Conservation (phyloP, 2,329 filamentous ascomycete species). For the Fulvia fulva region DNA sequence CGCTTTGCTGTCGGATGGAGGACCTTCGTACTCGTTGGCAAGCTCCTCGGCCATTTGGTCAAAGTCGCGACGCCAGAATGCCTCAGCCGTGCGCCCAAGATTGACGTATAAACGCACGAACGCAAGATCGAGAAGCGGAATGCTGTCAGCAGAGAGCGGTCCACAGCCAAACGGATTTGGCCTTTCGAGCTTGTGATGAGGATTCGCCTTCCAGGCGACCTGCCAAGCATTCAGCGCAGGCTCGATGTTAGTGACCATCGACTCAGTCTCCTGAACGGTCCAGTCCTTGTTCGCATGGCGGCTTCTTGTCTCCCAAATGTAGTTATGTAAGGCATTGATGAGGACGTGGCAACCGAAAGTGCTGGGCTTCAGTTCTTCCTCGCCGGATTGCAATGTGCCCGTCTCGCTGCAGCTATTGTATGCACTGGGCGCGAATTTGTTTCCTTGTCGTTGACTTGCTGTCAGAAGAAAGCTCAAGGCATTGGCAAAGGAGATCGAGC, state of each 20-base stretch:
- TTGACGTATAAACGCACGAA: constrained; percentile 93
- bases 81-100: constrained; percentile 85
- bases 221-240: constrained; percentile 94
- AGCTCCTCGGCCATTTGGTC: constrained; percentile 87
- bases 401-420: constrained; percentile 23
- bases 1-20: constrained; percentile 5
- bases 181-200: constrained; percentile 75
- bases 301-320: constrained; percentile 96
- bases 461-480: constrained; percentile 77
- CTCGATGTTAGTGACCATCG: constrained; percentile 93
- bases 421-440: constrained; percentile 21
- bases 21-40: constrained; percentile 57
- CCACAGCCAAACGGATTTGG: constrained; percentile 79
- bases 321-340: constrained; percentile 94
- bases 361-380: constrained; percentile 71
- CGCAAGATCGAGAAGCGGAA: constrained; percentile 84
- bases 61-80: constrained; percentile 91
- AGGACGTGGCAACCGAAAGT: constrained; percentile 88
- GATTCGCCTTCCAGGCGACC: constrained; percentile 82
- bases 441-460: constrained; percentile 59
- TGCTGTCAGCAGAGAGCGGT: constrained; percentile 82
- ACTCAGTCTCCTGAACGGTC: constrained; percentile 89
- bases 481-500: constrained; percentile 72
- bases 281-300: constrained; percentile 82
- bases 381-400: constrained; percentile 20